Base-by-base conservation (phyloP, 805 yeast species). In the Metschnikowia kofuensis region DNA sequence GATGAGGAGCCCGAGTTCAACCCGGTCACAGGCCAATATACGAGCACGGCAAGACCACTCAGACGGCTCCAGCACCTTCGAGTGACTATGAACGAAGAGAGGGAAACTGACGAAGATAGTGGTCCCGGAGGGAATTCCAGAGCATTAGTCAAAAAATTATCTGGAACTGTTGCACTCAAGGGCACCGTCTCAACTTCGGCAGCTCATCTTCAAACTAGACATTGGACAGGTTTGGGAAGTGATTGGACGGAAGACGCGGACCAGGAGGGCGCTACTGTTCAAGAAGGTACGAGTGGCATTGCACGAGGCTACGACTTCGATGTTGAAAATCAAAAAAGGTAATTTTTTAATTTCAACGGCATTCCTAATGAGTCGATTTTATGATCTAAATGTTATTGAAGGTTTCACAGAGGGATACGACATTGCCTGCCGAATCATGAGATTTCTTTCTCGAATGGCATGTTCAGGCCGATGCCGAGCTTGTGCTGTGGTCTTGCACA, bases 141-240 rank as follows among this genome's bases (percentile, higher is more conserved):
- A 9, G 74, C 74, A 6, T 62, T 87, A 49, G 84, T 83, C 15
- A 72, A 82, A 60, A 77, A 76, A 56, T 75, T 84, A 49, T 72
- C 89, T 9, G 69, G 77, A 46, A 69, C 83, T 2, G 75, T 91
- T 5, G 75, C 86, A 0, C 80, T 91, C 48, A 82, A 82, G 48
- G 83, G 83, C 38, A 88, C 97, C 0, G 85, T 89, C 0, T 90
- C 98, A 0, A 91, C 98, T 0, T 89, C 97, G 0, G 97, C 97
- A 0, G 72, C 76, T 7, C 78, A 77, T 52, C 71, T 92, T 44
- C 96, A 89, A 58, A 74, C 72, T 11, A 78, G 92, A 58, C 69
- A 74, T 28, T 92, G 98, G 98, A 80, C 84, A 0, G 99, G 99
- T 0, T 71, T 92, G 32, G 99, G 98, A 1, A 85, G 94, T 51